Conservation (phyloP, 176 grass and related monocot genomes). For the Avena insularis region DNA sequence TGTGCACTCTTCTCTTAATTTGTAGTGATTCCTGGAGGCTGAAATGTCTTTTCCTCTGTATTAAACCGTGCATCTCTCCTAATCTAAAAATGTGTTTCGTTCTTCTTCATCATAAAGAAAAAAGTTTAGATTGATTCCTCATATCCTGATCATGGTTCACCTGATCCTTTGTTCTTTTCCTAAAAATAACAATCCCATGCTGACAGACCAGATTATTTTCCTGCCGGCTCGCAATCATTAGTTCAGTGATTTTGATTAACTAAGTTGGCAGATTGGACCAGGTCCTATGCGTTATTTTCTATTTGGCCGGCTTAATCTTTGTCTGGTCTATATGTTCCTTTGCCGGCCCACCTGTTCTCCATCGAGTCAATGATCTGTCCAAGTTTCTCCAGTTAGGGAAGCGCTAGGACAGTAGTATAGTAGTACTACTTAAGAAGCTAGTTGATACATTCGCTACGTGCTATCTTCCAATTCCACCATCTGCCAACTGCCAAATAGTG, state of each 20-base stretch:
- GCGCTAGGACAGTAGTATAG: background rate
- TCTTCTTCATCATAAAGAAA: background rate
- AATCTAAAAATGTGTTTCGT: background rate
- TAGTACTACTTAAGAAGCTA: background rate
- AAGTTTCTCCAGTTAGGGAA: background rate
- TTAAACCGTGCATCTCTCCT: background rate
- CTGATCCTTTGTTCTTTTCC: background rate
- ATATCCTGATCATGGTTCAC: background rate
- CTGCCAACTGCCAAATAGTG: background rate
- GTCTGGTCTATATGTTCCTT: background rate
- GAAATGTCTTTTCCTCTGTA: conserved; percentile 9
- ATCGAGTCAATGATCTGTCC: background rate
- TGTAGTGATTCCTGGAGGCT: background rate
- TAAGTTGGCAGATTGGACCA: background rate
- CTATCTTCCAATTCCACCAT: background rate
- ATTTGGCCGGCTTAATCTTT: conserved; percentile 28
- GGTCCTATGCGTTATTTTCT: conserved; percentile 19
- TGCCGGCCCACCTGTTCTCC: conserved; percentile 25
- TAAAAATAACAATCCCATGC: background rate
- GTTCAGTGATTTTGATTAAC: background rate
- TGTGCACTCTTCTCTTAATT: background rate
- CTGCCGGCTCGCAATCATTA: background rate
- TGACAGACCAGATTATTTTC: background rate
- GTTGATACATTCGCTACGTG: background rate
- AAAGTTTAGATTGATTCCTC: background rate